Evolutionary conservation across 2,329 filamentous ascomycete species (phyloP).

Genomic region (Whalleya microplaca): DNA sequence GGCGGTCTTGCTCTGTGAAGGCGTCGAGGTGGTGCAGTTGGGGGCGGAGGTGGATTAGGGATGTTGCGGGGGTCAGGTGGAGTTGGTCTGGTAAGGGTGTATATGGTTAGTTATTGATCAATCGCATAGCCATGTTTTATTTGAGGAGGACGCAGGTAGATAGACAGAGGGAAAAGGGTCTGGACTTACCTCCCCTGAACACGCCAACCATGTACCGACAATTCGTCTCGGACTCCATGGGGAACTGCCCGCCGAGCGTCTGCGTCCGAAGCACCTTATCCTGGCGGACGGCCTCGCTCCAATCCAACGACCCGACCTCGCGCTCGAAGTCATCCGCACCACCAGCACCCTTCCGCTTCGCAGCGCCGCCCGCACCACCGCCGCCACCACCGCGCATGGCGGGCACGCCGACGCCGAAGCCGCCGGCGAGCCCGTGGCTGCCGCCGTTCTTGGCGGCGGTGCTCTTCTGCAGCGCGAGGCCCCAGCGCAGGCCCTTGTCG

Average conservation of each 20-base stretch:
- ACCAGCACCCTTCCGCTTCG: conserved; percentile 21
- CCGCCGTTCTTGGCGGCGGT: conserved; percentile 64
- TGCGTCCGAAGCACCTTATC: conserved; percentile 77
- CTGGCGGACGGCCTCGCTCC: conserved; percentile 68
- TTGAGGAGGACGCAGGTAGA: no score
- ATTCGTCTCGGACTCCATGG: conserved; percentile 69
- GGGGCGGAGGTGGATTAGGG: conserved; percentile 85
- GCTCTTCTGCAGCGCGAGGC: conserved; percentile 70
- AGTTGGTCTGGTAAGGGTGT: conserved; percentile 65
- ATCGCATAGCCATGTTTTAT: no score
- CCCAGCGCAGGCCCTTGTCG: conserved; percentile 81
- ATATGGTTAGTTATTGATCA: no score
- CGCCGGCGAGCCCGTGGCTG: conserved; percentile 71
- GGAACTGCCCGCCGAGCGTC: conserved; percentile 82
- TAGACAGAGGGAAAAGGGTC: no score
- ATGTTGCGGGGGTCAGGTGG: conserved; percentile 81
- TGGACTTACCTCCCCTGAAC: conserved; percentile 75
- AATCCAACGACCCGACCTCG: conserved; percentile 59
- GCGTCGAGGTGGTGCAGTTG: conserved; percentile 95
- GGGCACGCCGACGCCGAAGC: conserved; percentile 67
- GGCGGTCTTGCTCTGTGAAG: conserved; percentile 70
- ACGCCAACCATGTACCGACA: conserved; percentile 81
- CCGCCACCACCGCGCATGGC: conserved; percentile 38
- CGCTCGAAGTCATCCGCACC: conserved; percentile 44
- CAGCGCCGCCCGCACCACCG: conserved; percentile 26